Percentiles rank a stretch among this genome's conserved stretches.
phyloP scores from a whole-genome alignment of 2,329 filamentous ascomycete species.

The Aspergillus phoenicis region DNA sequence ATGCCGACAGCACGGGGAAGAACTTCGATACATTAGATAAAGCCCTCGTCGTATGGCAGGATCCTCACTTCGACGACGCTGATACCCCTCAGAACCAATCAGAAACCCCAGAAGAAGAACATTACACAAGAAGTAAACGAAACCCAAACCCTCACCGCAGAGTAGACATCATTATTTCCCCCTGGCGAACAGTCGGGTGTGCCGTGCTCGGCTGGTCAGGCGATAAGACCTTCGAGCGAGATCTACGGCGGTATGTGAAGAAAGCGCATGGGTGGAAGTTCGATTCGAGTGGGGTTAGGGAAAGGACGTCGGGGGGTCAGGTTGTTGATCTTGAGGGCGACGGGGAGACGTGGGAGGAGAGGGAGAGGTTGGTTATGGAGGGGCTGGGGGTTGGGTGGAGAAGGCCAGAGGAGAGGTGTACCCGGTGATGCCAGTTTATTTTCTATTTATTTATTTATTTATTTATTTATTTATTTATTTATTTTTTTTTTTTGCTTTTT shows the following conservation, averaged over 20 bases:
- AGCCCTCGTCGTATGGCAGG: constrained; percentile 88
- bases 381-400: constrained; percentile 71
- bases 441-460: not conserved
- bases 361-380: constrained; percentile 79
- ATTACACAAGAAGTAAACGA: constrained; percentile 33
- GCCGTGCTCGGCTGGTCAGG: constrained; percentile 87
- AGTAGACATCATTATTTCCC: constrained; percentile 88
- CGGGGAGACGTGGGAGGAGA: constrained; percentile 63
- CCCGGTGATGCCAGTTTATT: constrained; percentile 48
- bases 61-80: constrained; percentile 56
- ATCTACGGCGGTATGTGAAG: constrained; percentile 79
- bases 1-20: constrained; percentile 36
- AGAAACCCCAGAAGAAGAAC: constrained; percentile 7
- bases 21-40: constrained; percentile 88
- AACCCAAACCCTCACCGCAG: constrained; percentile 77
- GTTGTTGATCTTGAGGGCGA: constrained; percentile 68
- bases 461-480: too few relatives aligned
- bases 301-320: constrained; percentile 64
- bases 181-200: constrained; percentile 87
- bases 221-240: constrained; percentile 85
- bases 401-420: constrained; percentile 68
- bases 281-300: constrained; percentile 83
- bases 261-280: constrained; percentile 76
- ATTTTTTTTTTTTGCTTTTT: not conserved
- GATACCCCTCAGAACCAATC: not conserved